Conservation (phyloP, 768 basidiomycete genomes). For the Pilatotrama ljubarskyi region DNA sequence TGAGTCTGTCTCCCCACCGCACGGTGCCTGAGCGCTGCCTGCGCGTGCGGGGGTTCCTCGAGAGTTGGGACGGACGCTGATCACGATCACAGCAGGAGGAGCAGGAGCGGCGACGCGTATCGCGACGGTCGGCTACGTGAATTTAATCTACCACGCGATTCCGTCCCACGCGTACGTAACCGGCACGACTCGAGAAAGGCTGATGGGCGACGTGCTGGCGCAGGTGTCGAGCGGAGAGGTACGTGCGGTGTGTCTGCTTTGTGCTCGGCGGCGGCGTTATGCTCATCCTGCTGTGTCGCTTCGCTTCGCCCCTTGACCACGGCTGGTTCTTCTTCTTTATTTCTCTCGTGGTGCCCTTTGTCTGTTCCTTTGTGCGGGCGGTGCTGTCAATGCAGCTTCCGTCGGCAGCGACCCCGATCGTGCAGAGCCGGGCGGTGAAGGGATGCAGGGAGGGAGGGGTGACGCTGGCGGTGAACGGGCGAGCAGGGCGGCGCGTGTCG, state of each 20-base stretch:
- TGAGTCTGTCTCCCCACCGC: slow-evolving; percentile 43
- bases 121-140: slow-evolving; percentile 62
- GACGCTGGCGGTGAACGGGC: slow-evolving; percentile 72
- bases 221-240: slow-evolving; percentile 66
- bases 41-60: neutral
- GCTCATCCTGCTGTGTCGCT: no score
- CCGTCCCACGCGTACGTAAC: slow-evolving; percentile 47
- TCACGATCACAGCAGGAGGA: slow-evolving; percentile 39
- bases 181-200: slow-evolving; percentile 58
- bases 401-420: slow-evolving; percentile 51
- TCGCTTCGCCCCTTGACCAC: neutral
- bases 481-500: slow-evolving; percentile 69
- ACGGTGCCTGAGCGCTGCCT: slow-evolving; percentile 12
- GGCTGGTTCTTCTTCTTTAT: no score
- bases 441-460: slow-evolving; percentile 53
- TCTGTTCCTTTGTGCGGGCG: slow-evolving; percentile 2
- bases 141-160: slow-evolving; percentile 59
- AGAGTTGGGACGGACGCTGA: slow-evolving; percentile 28
- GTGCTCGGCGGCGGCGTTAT: neutral
- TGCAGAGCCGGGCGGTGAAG: slow-evolving; percentile 54
- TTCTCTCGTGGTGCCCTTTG: no score
- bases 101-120: slow-evolving; percentile 49
- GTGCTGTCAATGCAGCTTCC: slow-evolving; percentile 42
- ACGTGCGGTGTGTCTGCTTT: slow-evolving; percentile 33
- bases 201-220: slow-evolving; percentile 58